A percentile compares a stretch with the other conserved stretches of the same genome.
Conservation (phyloP, 768 basidiomycete genomes). For the Boletus tomentosulus region DNA sequence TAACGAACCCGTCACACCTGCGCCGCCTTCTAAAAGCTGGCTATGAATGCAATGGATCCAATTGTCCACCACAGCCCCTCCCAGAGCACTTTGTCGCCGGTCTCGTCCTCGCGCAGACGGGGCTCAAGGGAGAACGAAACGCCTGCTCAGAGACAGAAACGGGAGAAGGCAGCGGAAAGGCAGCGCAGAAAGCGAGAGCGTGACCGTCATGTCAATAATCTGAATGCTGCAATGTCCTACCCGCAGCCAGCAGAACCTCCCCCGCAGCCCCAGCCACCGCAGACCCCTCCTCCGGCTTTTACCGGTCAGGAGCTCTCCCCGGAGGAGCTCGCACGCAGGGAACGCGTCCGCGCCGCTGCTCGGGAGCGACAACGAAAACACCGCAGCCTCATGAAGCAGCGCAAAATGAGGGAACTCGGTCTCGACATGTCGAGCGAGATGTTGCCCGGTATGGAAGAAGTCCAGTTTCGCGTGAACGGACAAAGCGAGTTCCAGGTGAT, state of each 20-base stretch:
- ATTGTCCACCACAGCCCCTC: constrained; percentile 31
- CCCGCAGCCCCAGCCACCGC: constrained; percentile 32
- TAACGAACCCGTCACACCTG: constrained; percentile 32
- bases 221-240: constrained; percentile 42
- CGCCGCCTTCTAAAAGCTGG: constrained; percentile 15
- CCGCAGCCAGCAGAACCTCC: constrained; percentile 31
- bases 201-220: constrained; percentile 42
- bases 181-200: constrained; percentile 82
- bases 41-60: constrained; percentile 33
- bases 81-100: constrained; percentile 29
- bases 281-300: constrained; percentile 22
- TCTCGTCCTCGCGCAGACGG: constrained; percentile 46
- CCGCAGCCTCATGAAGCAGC: constrained; percentile 70
- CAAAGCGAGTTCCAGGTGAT: constrained; percentile 39
- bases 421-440: constrained; percentile 78
- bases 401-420: constrained; percentile 79
- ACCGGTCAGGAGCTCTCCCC: constrained; percentile 42
- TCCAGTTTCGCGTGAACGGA: constrained; percentile 55
- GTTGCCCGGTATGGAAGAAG: constrained; percentile 58
- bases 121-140: constrained; percentile 67
- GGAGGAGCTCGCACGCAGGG: constrained; percentile 64
- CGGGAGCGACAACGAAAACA: constrained; percentile 82
- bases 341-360: constrained; percentile 71
- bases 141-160: constrained; percentile 65
- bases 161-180: constrained; percentile 84